Base-by-base conservation (phyloP, 208 protist species). In the Trichomonas tenax region DNA sequence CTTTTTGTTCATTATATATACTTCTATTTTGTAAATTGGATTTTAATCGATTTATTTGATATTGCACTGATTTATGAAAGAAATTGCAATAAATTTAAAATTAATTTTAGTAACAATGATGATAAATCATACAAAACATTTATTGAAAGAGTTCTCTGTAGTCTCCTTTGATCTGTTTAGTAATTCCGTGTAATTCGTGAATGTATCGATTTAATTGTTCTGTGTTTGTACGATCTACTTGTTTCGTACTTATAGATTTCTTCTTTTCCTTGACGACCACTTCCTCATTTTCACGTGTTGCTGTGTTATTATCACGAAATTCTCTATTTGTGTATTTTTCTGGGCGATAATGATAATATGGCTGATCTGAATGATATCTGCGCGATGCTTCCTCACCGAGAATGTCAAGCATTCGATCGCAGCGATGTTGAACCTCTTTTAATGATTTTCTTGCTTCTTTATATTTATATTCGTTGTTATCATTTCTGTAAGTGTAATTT, bases 281-380 rank as follows among this genome's bases (percentile, higher is more conserved):
- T 44, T 98, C 34, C 99, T 99, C 96, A 96, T 99, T 11, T 97
- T 97, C 81, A 96, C 96, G 0, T 96, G 98, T 88, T 99, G 99
- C 96, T n/a, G 26, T 72, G 2, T 72, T n/a, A 31, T 26, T 17
- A 31, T 72, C 58, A 72, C 26, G 11, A 72, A 31, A n/a, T 72
- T 72, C 26, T 72, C 21, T 72, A n/a, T 72, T 72, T 72, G 58
- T 31, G 21, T 72, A 17, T 17, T 26, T n/a, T 72, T 72, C 26
- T n/a, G 58, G 11, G 26, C 21, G 26, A 72, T 17, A 72, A 72
- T 72, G 58, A 72, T 31, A 72, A 17, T 72, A n/a, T n/a, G 58
- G 58, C 4, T 17, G 58, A 72, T 72, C 58, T 72, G 58, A 72
- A 72, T 72, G 26, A 72, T 72, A 72, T 72, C 58, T 72, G 11